Base-by-base conservation (phyloP, 257 asterid genomes). In the Verbena officinalis region DNA sequence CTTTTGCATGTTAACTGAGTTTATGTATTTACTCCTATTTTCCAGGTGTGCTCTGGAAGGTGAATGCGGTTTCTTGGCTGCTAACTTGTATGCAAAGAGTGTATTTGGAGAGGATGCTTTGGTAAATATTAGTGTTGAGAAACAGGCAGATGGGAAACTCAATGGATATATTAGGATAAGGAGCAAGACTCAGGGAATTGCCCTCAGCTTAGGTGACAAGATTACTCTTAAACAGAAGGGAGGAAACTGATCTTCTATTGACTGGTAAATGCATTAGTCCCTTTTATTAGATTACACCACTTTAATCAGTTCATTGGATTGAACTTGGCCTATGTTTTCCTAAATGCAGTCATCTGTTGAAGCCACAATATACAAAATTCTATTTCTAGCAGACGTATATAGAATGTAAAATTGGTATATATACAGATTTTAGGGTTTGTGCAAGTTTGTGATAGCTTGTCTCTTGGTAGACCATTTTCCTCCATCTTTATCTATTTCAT, bases 181-280 rank as follows among this genome's bases (percentile, higher is more conserved):
- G 80, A 93, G 98, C 95, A 93, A 93, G 78, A 93, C 98, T 48
- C 98, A 90, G 72, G 98, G 98, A 57, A 87, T 93, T 5, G 98
- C 98, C 63, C 97, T 93, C 70, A 93, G 97, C 81, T 82, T 93
- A 69, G 98, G 97, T 27, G 98, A 93, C 94, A 93, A 93, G 77
- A 93, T 93, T 49, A 93, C 96, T 16, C 88, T 93, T 65, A 93
- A 93, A 88, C 98, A 93, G 79, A 93, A 93, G 76, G 96, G 98
- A 74, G 88, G 96, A 64, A 93, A 75, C 86, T 87, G 81, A 91
- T 66, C 64, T 34, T 39, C 65, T n/a, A n/a, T n/a, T n/a, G n/a
- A n/a, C n/a, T 42, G 75, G 78, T 70, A 68, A 68, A 59, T 49
- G 8, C 39, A 16, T n/a, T 56, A 31, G 58, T 55, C 57, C 65